Percentiles rank a stretch among this genome's conserved stretches.
Conservation (phyloP, 2,329 filamentous ascomycete species). For the Xylariales sp. region DNA sequence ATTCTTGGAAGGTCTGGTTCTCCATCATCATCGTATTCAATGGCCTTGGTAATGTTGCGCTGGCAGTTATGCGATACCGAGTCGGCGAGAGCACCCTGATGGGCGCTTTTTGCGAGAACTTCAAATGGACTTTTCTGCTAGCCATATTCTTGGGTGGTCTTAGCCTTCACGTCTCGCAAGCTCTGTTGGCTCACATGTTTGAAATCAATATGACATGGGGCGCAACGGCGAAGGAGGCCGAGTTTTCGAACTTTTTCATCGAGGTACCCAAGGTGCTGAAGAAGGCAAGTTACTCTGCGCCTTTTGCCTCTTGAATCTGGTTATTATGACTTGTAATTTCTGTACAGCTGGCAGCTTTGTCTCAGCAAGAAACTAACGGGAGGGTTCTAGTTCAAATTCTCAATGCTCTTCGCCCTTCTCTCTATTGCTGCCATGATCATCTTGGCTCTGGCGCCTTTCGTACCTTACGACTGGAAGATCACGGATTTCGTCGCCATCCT, state of each 20-base stretch:
- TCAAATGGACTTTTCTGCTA: conserved; percentile 71
- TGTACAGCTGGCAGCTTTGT: too few species aligned
- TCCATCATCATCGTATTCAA: conserved; percentile 77
- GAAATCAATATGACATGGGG: conserved; percentile 85
- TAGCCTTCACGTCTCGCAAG: conserved; percentile 75
- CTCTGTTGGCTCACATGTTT: conserved; percentile 77
- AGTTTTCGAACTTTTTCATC: conserved; percentile 79
- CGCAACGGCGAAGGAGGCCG: conserved; percentile 76
- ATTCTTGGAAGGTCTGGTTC: conserved; percentile 74
- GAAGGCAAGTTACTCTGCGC: conserved; percentile 56
- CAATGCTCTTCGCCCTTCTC: conserved; percentile 56
- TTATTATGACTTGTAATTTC: too few species aligned
- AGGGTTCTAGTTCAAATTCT: conserved; percentile 67
- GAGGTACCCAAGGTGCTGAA: conserved; percentile 76
- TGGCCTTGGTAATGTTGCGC: conserved; percentile 66
- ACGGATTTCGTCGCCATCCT: conserved; percentile 71
- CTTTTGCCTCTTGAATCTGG: neutral
- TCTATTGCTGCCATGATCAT: conserved; percentile 61
- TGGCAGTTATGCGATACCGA: conserved; percentile 70
- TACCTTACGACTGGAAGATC: conserved; percentile 63
- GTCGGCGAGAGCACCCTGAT: conserved; percentile 59
- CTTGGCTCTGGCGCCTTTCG: conserved; percentile 57
- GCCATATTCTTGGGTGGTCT: conserved; percentile 81
- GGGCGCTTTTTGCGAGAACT: conserved; percentile 54
- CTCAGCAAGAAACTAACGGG: too few species aligned